These are phyloP conservation scores for Phytophthora europaea DNA, from an alignment of 352 stramenopile genomes.

Conservation along the genomic window DNA sequence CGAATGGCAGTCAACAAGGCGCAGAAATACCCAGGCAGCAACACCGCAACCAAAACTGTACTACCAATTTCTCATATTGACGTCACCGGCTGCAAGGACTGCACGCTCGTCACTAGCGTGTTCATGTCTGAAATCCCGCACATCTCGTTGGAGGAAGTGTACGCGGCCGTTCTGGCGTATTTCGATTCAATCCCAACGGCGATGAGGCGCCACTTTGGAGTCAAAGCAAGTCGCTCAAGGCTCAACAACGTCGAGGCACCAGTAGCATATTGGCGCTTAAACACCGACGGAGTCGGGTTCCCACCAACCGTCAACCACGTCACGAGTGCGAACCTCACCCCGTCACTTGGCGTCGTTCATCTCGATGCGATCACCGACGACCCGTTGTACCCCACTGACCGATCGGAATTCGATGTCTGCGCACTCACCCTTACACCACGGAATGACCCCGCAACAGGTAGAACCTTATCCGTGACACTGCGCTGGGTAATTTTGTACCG, in stretches of 20 bases:
- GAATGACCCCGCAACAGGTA: conserved; percentile 9
- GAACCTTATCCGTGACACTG: conserved; percentile 20
- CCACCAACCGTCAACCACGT: conserved; percentile 22
- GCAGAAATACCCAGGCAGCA: not conserved
- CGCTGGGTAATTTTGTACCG: conserved; percentile 22
- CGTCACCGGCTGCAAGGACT: conserved; percentile 20
- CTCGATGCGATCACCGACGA: conserved; percentile 28
- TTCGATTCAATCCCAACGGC: conserved; percentile 19
- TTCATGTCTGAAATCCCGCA: conserved; percentile 36
- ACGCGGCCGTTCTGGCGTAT: conserved; percentile 24
- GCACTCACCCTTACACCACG: conserved; percentile 23
- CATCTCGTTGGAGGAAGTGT: conserved; percentile 26
- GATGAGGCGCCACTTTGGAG: conserved; percentile 26
- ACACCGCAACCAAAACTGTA: not conserved
- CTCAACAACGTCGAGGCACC: conserved; percentile 9
- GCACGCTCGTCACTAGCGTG: conserved; percentile 30
- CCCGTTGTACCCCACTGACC: conserved; percentile 15
- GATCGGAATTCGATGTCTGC: conserved; percentile 13
- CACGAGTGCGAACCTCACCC: conserved; percentile 13
- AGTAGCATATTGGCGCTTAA: conserved; percentile 22
- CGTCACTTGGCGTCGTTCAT: conserved; percentile 20
- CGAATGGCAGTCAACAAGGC: conserved; percentile 15
- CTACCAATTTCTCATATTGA: conserved; percentile 24
- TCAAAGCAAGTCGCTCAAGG: conserved; percentile 8
- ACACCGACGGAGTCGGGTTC: conserved; percentile 1